These are phyloP conservation scores for Sinapis alba DNA, from an alignment of 441 rosid species.

Conservation along the genomic window DNA sequence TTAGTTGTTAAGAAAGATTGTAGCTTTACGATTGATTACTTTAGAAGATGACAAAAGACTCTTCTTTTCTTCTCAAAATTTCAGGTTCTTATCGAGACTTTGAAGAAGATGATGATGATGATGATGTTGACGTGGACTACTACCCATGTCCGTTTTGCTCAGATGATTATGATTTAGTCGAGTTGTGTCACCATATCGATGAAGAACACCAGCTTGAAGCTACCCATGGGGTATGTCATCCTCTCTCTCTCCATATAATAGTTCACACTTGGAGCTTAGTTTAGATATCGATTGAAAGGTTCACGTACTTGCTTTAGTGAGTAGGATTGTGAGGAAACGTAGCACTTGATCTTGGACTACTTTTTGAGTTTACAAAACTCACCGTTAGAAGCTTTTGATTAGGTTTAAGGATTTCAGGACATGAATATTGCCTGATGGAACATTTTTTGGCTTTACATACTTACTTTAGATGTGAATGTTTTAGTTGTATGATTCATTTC, in stretches of 20 bases:
- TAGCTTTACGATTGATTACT: slow-evolving; percentile 32
- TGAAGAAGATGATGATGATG: slow-evolving; percentile 50
- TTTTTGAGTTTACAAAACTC: not conserved
- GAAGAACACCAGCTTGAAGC: slow-evolving; percentile 38
- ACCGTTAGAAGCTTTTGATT: not conserved
- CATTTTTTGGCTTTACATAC: not conserved
- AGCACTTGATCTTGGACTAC: not conserved
- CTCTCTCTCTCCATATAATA: not conserved
- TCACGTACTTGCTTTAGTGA: not conserved
- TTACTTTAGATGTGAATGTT: not conserved
- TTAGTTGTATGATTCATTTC: not conserved
- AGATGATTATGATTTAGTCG: slow-evolving; percentile 57
- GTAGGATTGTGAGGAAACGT: not conserved
- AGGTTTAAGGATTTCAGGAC: not conserved
- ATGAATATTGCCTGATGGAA: not conserved
- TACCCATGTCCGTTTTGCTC: slow-evolving; percentile 67
- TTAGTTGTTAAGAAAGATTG: slow-evolving; percentile 17
- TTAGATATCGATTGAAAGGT: not conserved
- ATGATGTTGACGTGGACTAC: slow-evolving; percentile 50
- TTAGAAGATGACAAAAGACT: not conserved
- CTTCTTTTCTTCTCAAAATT: not conserved
- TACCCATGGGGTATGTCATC: slow-evolving; percentile 50
- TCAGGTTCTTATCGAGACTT: slow-evolving; percentile 51
- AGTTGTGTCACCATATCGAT: not conserved
- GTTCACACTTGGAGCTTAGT: not conserved